Evolutionary conservation across 371 early-diverging fungal species (phyloP).

Genomic region (Apophysomyces variabilis): DNA sequence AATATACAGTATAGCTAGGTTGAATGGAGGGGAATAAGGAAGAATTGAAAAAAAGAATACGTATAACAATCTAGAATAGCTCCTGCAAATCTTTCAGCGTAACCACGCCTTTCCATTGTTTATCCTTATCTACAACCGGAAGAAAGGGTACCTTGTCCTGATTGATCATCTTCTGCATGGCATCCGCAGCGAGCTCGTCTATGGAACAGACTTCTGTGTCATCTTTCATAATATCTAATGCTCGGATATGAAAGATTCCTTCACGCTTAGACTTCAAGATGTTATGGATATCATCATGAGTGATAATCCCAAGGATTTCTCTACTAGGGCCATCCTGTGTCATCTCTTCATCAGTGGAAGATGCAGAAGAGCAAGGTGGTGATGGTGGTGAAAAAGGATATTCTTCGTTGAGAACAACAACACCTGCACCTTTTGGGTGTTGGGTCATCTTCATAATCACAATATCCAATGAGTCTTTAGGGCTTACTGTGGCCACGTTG

Average conservation of each 20-base stretch:
- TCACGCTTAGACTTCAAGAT: slow-evolving; percentile 39
- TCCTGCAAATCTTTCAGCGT: slow-evolving; percentile 52
- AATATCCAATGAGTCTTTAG: slow-evolving; percentile 37
- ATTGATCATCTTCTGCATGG: slow-evolving; percentile 33
- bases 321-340: neutral
- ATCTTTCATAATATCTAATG: slow-evolving; percentile 45
- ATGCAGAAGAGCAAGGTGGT: slow-evolving; percentile 34
- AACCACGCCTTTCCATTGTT: slow-evolving; percentile 44
- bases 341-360: slow-evolving; percentile 22
- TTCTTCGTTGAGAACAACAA: slow-evolving; percentile 34
- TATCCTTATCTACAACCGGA: slow-evolving; percentile 39
- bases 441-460: slow-evolving; percentile 54
- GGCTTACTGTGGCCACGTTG: slow-evolving; percentile 34
- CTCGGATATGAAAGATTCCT: slow-evolving; percentile 43
- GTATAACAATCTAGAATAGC: slow-evolving; percentile 32
- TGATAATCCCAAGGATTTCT: slow-evolving; percentile 45
- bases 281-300: slow-evolving; percentile 46
- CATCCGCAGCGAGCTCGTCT: slow-evolving; percentile 45
- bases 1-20: neutral
- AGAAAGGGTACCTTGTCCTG: slow-evolving; percentile 35
- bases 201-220: slow-evolving; percentile 34
- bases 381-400: slow-evolving; percentile 21
- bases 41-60: neutral
- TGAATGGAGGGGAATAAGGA: neutral
- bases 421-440: slow-evolving; percentile 45